Percentiles rank a stretch among this genome's conserved stretches.
These are phyloP conservation scores for Stenocarpella maydis DNA, from an alignment of 2,329 filamentous ascomycete species.

Conservation along the genomic window DNA sequence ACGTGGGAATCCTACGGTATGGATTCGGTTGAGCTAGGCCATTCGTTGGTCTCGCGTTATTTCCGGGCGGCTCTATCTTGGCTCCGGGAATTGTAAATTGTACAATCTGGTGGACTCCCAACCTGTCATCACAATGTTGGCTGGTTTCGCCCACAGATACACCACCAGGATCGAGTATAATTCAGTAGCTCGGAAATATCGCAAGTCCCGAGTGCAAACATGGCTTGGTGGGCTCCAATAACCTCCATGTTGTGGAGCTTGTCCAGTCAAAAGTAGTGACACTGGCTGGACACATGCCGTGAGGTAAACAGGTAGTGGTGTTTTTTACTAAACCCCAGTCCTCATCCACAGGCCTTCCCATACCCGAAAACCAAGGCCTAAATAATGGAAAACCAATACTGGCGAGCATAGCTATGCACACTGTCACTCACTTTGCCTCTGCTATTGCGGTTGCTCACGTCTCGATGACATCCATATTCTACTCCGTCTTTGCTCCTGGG, in stretches of 20 bases:
- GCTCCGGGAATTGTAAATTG: neutral
- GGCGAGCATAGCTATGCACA: neutral
- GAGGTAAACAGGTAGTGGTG: neutral
- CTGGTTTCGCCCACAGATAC: neutral
- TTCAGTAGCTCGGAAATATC: neutral
- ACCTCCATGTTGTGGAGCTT: neutral
- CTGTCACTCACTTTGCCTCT: neutral
- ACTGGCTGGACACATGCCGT: neutral
- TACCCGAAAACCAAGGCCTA: neutral
- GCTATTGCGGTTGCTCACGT: neutral
- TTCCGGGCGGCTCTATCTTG: slow-evolving; percentile 13
- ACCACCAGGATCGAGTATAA: neutral
- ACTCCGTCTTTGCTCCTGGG: neutral
- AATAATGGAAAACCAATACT: neutral
- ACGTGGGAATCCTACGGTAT: neutral
- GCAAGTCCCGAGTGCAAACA: too few species aligned
- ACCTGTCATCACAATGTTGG: neutral
- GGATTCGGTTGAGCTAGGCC: neutral
- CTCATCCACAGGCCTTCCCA: neutral
- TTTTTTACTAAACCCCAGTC: slow-evolving; percentile 6
- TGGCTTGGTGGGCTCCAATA: neutral
- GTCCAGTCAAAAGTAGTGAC: neutral
- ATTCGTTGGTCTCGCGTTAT: slow-evolving; percentile 19
- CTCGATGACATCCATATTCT: neutral
- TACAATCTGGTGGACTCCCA: neutral